Conservation (phyloP, 2,329 filamentous ascomycete species). For the Verticillium dahliae region DNA sequence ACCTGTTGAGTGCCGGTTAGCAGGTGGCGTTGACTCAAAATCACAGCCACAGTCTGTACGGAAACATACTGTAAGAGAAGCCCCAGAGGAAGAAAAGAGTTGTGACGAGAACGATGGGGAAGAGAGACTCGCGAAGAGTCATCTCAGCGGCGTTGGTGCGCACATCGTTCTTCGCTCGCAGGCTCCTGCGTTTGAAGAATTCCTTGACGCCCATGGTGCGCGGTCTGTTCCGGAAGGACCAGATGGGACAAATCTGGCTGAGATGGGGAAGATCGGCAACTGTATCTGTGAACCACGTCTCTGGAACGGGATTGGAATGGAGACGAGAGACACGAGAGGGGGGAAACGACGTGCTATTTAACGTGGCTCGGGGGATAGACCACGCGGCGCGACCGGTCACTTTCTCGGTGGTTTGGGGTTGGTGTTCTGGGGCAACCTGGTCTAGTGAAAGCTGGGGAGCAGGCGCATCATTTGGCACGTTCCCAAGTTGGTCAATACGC, state of each 20-base stretch:
- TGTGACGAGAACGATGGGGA: slow-evolving; percentile 57
- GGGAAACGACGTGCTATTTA: not conserved
- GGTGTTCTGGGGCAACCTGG: not conserved
- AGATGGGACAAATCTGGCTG: not conserved
- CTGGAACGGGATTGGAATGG: not conserved
- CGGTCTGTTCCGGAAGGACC: not conserved
- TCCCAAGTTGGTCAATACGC: not conserved
- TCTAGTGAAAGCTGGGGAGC: not conserved
- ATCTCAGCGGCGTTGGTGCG: slow-evolving; percentile 44
- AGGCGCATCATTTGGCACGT: not conserved
- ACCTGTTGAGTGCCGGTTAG: slow-evolving; percentile 26
- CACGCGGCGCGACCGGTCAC: not conserved
- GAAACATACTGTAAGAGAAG: slow-evolving; percentile 31
- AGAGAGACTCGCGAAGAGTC: slow-evolving; percentile 59
- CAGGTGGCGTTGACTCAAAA: not conserved
- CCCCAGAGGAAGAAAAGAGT: slow-evolving; percentile 41
- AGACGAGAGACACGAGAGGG: not conserved
- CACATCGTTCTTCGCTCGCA: slow-evolving; percentile 33
- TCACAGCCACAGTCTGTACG: not conserved
- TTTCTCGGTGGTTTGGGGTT: not conserved
- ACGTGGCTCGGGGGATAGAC: not conserved
- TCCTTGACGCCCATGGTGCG: slow-evolving; percentile 34
- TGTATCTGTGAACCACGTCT: not conserved
- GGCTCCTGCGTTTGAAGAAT: slow-evolving; percentile 37
- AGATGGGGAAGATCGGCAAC: not conserved